Base-by-base conservation (phyloP, 306 rosid genomes). In the Sicyos edulis region DNA sequence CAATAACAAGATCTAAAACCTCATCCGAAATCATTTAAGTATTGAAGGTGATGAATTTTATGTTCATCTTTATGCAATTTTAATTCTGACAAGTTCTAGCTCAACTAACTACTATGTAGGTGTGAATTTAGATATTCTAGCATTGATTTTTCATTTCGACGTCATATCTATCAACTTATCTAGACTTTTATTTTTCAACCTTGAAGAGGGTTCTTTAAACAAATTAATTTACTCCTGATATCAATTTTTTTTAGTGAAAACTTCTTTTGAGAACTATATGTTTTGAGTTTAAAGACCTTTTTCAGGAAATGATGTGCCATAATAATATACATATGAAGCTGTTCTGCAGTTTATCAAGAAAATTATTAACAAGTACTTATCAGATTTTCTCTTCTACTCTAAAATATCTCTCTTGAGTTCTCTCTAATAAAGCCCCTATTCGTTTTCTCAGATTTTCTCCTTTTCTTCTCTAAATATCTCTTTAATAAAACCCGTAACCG, bases 21-120 rank as follows among this genome's bases (percentile, higher is more conserved):
- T 66, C 20, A 20, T 66, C n/a, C 12, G 7, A 66, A 66, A 68
- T 14, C 22, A 37, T 37, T 37, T 4, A 37, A 37, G 42, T 37
- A 68, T 24, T 11, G 42, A 22, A 50, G 56, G 8, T 8, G 26
- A 3, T 17, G 49, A 66, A 14, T 24, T 68, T 50, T 45, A 68
- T 68, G 6, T 68, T 15, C 73, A 50, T 49, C 2, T 21, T 7
- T 14, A 1, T 17, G 54, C 47, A 68, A 7, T 68, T 68, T 26
- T 68, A 50, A 32, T 50, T 49, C 72, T 9, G 45, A 45, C 45
- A 45, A 20, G 19, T 15, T 68, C 44, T 49, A 42, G 44, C 73
- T 68, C 57, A 7, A 21, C 55, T 47, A 15, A 21, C 57, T 68
- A 10, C 73, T 26, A 62, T 62, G 68, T 62, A 32, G 68, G 37